Conservation (phyloP, 2,329 filamentous ascomycete species). For the Teratosphaeria viscida region DNA sequence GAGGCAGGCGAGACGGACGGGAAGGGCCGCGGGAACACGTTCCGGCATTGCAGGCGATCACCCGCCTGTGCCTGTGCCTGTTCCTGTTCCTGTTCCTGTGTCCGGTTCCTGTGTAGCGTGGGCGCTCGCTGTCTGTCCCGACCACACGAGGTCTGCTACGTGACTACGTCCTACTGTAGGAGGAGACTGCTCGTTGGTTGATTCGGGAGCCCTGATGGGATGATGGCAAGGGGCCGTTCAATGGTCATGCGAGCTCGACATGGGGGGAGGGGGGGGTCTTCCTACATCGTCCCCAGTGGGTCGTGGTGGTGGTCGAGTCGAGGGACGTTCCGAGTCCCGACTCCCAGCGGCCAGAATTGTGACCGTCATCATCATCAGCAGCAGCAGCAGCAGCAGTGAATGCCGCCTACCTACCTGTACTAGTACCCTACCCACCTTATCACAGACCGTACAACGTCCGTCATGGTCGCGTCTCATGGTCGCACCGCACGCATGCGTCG, state of each 20-base stretch:
- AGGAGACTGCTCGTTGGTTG: neutral
- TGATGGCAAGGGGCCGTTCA: no score
- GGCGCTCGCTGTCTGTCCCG: neutral
- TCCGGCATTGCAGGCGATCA: constrained; percentile 2
- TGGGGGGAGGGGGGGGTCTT: no score
- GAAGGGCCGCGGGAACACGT: neutral
- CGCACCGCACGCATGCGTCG: neutral
- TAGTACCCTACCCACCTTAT: neutral
- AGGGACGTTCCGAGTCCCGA: neutral
- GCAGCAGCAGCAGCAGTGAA: neutral
- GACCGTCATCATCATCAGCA: neutral
- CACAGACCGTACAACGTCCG: neutral
- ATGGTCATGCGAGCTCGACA: neutral
- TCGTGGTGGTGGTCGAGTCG: neutral
- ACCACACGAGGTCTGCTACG: neutral
- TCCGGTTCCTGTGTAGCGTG: neutral
- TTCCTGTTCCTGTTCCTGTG: no score
- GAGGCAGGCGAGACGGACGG: neutral
- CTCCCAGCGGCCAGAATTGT: neutral
- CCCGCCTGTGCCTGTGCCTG: neutral
- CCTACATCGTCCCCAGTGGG: neutral
- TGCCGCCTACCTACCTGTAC: neutral
- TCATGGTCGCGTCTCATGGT: neutral
- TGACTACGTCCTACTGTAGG: no score
- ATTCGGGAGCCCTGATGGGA: neutral